These are phyloP conservation scores for Dothideomycetes sp. DNA, from an alignment of 2,329 filamentous ascomycete species.

Conservation along the genomic window DNA sequence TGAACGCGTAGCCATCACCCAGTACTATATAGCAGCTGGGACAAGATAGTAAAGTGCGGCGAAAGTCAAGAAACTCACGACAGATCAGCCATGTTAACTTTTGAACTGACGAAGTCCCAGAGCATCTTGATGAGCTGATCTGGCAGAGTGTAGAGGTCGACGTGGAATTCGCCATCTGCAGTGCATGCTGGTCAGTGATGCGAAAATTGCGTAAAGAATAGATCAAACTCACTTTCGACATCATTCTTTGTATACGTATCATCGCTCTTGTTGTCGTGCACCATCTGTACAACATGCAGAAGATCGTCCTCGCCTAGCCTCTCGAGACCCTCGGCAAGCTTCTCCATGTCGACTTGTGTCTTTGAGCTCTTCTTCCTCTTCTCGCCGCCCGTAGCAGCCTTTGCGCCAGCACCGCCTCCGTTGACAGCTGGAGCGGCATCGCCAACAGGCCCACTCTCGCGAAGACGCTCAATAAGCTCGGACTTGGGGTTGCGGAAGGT, in stretches of 20 bases:
- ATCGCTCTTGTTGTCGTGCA: slow-evolving; percentile 89
- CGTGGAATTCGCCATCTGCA: slow-evolving; percentile 88
- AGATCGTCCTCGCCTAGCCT: slow-evolving; percentile 88
- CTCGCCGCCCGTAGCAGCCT: slow-evolving; percentile 38
- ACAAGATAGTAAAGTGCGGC: too few relatives aligned
- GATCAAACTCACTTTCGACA: slow-evolving; percentile 65
- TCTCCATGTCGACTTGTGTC: slow-evolving; percentile 73
- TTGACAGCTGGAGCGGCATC: slow-evolving; percentile 33
- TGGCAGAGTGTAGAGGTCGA: slow-evolving; percentile 94
- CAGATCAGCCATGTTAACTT: slow-evolving; percentile 20
- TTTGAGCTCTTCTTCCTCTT: slow-evolving; percentile 53
- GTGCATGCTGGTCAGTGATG: slow-evolving; percentile 20
- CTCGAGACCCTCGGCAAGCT: slow-evolving; percentile 82
- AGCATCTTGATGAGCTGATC: slow-evolving; percentile 83
- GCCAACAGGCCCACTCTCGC: slow-evolving; percentile 68
- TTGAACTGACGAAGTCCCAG: slow-evolving; percentile 65
- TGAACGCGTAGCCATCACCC: too few relatives aligned
- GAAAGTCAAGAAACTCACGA: slow-evolving; percentile 1
- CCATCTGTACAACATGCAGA: slow-evolving; percentile 90
- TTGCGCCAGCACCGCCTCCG: slow-evolving; percentile 49
- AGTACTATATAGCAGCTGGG: too few relatives aligned
- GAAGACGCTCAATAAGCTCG: slow-evolving; percentile 65
- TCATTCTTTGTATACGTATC: slow-evolving; percentile 98
- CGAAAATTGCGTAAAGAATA: not conserved
- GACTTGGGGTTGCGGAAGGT: slow-evolving; percentile 89